Base-by-base conservation (phyloP, 768 basidiomycete genomes). In the Melanogaster broomeanus region DNA sequence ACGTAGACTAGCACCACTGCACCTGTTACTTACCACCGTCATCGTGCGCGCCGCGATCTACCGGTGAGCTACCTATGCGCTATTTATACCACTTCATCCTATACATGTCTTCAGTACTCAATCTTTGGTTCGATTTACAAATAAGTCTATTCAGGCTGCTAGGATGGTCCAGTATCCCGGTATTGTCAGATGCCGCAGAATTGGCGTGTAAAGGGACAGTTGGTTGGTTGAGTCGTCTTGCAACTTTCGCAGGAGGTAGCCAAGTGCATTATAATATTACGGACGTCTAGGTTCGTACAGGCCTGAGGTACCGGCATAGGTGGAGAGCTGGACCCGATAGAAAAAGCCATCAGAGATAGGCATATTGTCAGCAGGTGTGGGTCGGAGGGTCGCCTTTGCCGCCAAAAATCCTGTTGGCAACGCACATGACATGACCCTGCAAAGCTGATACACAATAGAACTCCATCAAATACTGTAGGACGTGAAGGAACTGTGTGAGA, bases 31-130 rank as follows among this genome's bases (percentile, higher is more conserved):
- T 51, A 51, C 54, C 57, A 35, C 46, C 44, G 13, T 42, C 45
- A 42, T 33, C 45, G 34, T 39, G n/a, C n/a, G n/a, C n/a, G n/a
- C n/a, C n/a, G n/a, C n/a, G n/a, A n/a, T n/a, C n/a, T n/a, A n/a
- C n/a, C n/a, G n/a, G n/a, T n/a, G 24, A 46, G 39, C 52, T 48
- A 55, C 51, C 45, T 49, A 56, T 52, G 59, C n/a, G 48, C 42
- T 67, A 70, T 61, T 60, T 70, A 67, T 63, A 63, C 66, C 63
- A 53, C 25, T 30, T 28, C 22, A 18, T 16, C 15, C 18, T 28
- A 43, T 18, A 19, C 19, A 18, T 42, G 13, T 30, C 39, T 12
- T 19, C 19, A 25, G n/a, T 27, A 22, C n/a, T 8, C 11, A 41
- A 5, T 30, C n/a, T n/a, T n/a, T n/a, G n/a, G n/a, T n/a, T n/a